A percentile compares a stretch with the other conserved stretches of the same genome.
These are phyloP conservation scores for Tanacetum coccineum DNA, from an alignment of 129 eudicot genomes.

Conservation along the genomic window DNA sequence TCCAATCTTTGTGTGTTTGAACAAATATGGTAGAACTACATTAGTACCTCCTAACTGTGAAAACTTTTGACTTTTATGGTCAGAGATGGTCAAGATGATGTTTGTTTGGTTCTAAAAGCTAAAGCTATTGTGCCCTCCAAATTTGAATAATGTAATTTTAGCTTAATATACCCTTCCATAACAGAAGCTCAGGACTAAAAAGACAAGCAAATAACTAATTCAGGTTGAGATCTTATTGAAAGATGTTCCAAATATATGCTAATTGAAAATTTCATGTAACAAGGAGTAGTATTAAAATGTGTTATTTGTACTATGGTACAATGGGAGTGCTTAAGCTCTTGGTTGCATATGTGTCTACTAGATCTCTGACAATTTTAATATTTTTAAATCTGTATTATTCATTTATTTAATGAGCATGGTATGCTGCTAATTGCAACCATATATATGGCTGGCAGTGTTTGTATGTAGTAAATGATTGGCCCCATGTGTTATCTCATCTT, in stretches of 20 bases:
- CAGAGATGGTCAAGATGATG: too few species aligned
- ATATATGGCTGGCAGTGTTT: constrained; percentile 24
- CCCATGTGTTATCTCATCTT: constrained; percentile 27
- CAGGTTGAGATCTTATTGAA: constrained; percentile 6
- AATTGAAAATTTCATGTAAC: neutral
- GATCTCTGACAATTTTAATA: constrained; percentile 32
- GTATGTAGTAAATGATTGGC: constrained; percentile 34
- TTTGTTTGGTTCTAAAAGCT: neutral
- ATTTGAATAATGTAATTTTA: neutral
- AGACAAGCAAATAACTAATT: constrained; percentile 21
- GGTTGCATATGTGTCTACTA: constrained; percentile 29
- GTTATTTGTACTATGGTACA: constrained; percentile 23
- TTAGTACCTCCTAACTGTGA: constrained; percentile 5
- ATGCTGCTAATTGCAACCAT: constrained; percentile 25
- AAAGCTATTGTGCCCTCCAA: constrained; percentile 13
- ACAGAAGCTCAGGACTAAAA: constrained; percentile 15
- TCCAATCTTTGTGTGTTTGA: neutral
- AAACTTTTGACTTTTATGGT: neutral
- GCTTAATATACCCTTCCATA: constrained; percentile 9
- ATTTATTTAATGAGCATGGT: constrained; percentile 10
- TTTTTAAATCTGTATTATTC: neutral
- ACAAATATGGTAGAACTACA: neutral
- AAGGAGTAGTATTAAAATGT: constrained; percentile 6
- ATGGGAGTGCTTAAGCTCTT: constrained; percentile 25
- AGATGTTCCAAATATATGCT: neutral